These are phyloP conservation scores for Suillus sp. DNA, from an alignment of 768 basidiomycete genomes.

Conservation along the genomic window DNA sequence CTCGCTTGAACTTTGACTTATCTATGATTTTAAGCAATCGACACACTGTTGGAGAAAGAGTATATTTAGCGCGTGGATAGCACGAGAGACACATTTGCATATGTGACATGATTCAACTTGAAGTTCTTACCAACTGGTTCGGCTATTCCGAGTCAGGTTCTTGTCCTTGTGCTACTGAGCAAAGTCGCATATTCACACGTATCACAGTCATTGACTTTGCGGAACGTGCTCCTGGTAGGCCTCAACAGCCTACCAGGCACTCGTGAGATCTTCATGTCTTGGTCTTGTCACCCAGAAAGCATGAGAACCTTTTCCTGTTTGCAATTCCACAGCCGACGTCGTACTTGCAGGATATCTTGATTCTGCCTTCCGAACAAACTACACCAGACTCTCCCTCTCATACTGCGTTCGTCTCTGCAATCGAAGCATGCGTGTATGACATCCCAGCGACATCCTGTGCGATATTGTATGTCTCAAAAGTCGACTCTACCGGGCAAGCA, in stretches of 20 bases:
- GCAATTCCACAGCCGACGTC: constrained; percentile 64
- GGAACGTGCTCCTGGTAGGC: constrained; percentile 61
- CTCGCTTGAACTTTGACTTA: constrained; percentile 6
- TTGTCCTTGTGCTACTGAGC: constrained; percentile 10
- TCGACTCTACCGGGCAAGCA: no score
- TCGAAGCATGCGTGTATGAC: no score
- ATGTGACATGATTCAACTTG: constrained; percentile 38
- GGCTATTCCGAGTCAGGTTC: not conserved
- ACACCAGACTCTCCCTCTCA: constrained; percentile 48
- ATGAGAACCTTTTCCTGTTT: constrained; percentile 73
- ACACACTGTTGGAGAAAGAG: constrained; percentile 92
- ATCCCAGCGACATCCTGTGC: no score
- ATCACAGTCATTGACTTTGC: constrained; percentile 45
- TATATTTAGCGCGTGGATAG: constrained; percentile 95
- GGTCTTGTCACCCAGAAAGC: constrained; percentile 65
- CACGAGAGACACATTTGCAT: constrained; percentile 71
- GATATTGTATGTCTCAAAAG: no score
- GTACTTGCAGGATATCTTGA: constrained; percentile 74
- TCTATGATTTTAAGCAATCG: constrained; percentile 67
- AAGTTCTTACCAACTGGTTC: not conserved
- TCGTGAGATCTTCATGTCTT: constrained; percentile 74
- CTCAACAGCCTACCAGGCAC: constrained; percentile 62
- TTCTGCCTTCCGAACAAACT: constrained; percentile 70
- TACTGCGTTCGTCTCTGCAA: constrained; percentile 73
- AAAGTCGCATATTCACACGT: constrained; percentile 26